Evolutionary conservation across 345 rosid species (phyloP).

Genomic region (Gossypium thurberi): DNA sequence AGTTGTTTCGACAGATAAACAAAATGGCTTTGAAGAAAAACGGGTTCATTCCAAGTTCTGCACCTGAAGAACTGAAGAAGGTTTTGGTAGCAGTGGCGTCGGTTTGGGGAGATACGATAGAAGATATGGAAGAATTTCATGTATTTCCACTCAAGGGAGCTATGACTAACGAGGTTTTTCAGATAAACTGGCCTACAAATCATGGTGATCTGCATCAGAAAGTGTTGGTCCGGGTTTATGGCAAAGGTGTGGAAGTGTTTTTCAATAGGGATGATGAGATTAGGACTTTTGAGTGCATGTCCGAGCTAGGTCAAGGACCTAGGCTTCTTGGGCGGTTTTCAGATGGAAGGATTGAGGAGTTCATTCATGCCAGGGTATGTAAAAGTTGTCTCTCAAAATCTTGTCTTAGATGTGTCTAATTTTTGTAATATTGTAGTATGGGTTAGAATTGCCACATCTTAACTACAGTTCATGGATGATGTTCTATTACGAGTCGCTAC

Average conservation of each 20-base stretch:
- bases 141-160: constrained; percentile 77
- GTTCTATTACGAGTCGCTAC: background rate
- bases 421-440: background rate
- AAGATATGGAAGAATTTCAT: constrained; percentile 43
- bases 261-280: constrained; percentile 77
- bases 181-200: constrained; percentile 75
- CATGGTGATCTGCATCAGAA: constrained; percentile 34
- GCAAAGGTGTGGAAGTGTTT: constrained; percentile 81
- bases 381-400: background rate
- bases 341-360: constrained; percentile 86
- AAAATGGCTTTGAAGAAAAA: constrained; percentile 43
- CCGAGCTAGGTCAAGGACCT: constrained; percentile 87
- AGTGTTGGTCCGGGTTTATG: constrained; percentile 68
- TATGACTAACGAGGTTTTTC: constrained; percentile 86
- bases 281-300: constrained; percentile 78
- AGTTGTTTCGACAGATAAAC: background rate
- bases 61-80: constrained; percentile 57
- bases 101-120: constrained; percentile 62
- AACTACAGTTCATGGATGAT: background rate
- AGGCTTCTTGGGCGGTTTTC: constrained; percentile 74
- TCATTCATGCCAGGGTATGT: constrained; percentile 78
- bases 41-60: constrained; percentile 34
- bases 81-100: constrained; percentile 51
- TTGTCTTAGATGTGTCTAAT: background rate
- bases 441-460: background rate